Conservation (phyloP, 1,139 yeast species). For the Komagataea norvegica region DNA sequence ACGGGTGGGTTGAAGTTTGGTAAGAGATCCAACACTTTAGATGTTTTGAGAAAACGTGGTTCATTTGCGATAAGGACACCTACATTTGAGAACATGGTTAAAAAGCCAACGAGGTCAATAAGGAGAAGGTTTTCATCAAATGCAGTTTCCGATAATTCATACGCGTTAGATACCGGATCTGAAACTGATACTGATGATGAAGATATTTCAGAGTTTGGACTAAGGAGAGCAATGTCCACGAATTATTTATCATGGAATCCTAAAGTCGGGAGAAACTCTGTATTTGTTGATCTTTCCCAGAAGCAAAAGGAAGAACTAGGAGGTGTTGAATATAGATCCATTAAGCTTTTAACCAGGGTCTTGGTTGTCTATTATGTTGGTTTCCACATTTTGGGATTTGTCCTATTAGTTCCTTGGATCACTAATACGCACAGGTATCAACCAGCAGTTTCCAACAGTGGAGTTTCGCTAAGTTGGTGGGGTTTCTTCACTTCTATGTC, state of each 20-base stretch:
- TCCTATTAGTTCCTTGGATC: conserved; percentile 68
- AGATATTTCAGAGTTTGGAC: conserved; percentile 13
- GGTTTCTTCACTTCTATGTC: conserved; percentile 78
- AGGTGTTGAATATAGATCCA: conserved; percentile 93
- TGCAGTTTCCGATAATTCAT: conserved; percentile 20
- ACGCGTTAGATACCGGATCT: conserved; percentile 18
- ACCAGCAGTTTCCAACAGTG: conserved; percentile 42
- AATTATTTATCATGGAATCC: conserved; percentile 87
- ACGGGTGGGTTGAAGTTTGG: conserved; percentile 35
- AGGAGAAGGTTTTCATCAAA: conserved; percentile 25
- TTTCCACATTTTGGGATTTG: conserved; percentile 57
- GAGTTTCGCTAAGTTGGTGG: conserved; percentile 85
- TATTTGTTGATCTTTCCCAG: conserved; percentile 75
- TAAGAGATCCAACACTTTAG: conserved; percentile 46
- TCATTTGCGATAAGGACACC: conserved; percentile 36
- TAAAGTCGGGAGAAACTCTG: conserved; percentile 88
- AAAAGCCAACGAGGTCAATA: conserved; percentile 29
- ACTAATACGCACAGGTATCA: conserved; percentile 39
- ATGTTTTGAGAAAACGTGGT: conserved; percentile 29
- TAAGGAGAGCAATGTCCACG: conserved; percentile 41
- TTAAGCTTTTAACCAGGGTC: conserved; percentile 68
- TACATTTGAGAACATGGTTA: conserved; percentile 40
- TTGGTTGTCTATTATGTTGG: conserved; percentile 69
- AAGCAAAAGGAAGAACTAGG: conserved; percentile 92
- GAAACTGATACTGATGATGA: conserved; percentile 27